These are phyloP conservation scores for Teratosphaeria viscida DNA, from an alignment of 2,329 filamentous ascomycete species.

Conservation along the genomic window DNA sequence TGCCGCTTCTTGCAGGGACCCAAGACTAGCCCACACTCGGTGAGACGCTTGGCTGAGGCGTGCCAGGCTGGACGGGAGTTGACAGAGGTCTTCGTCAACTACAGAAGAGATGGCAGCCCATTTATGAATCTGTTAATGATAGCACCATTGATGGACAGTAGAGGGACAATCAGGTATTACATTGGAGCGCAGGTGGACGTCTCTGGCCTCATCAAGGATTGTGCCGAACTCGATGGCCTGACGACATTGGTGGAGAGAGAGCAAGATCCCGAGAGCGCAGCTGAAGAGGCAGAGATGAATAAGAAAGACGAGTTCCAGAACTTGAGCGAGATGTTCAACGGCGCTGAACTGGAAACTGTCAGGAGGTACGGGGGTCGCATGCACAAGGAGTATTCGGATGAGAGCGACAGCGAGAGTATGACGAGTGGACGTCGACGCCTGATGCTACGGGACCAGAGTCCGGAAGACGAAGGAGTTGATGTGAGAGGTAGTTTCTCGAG, in stretches of 20 bases:
- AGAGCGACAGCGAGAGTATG: constrained; percentile 29
- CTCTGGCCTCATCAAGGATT: constrained; percentile 56
- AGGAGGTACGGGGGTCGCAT: constrained; percentile 53
- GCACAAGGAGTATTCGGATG: constrained; percentile 31
- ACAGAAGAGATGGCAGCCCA: constrained; percentile 60
- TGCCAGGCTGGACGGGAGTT: constrained; percentile 55
- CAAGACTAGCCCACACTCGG: constrained; percentile 53
- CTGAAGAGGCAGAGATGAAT: constrained; percentile 25
- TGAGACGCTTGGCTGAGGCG: constrained; percentile 52
- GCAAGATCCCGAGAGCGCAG: constrained; percentile 20
- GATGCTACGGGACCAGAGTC: constrained; percentile 38
- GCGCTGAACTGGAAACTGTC: constrained; percentile 54
- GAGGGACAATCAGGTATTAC: constrained; percentile 56
- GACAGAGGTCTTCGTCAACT: constrained; percentile 67
- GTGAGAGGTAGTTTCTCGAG: constrained; percentile 9
- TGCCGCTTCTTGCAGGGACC: constrained; percentile 71
- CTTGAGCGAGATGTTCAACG: constrained; percentile 60
- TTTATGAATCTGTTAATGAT: constrained; percentile 70
- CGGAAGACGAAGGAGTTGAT: constrained; percentile 18
- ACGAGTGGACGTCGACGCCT: constrained; percentile 32
- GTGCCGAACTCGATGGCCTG: constrained; percentile 54
- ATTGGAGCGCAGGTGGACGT: constrained; percentile 66
- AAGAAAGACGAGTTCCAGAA: constrained; percentile 55
- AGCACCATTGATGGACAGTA: constrained; percentile 59
- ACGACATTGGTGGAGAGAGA: constrained; percentile 26